Conservation (phyloP, 768 basidiomycete genomes). For the Gloeophyllum trabeum region DNA sequence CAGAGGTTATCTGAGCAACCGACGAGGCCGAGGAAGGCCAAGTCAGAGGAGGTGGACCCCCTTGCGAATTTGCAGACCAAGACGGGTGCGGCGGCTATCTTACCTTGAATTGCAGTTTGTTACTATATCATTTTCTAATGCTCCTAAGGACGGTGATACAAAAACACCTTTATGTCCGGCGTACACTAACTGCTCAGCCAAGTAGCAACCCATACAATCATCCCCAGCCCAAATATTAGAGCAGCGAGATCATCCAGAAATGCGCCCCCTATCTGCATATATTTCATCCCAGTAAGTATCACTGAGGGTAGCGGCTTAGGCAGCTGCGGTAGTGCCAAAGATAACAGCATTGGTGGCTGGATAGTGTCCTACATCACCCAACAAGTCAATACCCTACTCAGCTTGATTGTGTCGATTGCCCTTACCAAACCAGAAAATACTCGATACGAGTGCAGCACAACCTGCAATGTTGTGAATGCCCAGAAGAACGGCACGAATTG, state of each 20-base stretch:
- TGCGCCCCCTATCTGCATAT: conserved; percentile 53
- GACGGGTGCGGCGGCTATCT: conserved; percentile 12
- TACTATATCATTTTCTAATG: background rate
- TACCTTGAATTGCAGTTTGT: conserved; percentile 4
- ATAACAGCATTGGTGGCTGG: conserved; percentile 46
- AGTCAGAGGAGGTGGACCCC: background rate
- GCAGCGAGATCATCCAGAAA: conserved; percentile 67
- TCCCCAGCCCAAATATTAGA: conserved; percentile 59
- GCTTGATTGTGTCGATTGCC: conserved; percentile 4
- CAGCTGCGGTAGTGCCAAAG: conserved; percentile 50
- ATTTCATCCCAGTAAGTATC: conserved; percentile 54
- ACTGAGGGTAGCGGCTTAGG: conserved; percentile 52
- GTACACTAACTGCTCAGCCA: background rate
- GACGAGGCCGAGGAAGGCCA: background rate
- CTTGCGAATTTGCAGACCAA: background rate
- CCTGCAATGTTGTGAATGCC: conserved; percentile 66
- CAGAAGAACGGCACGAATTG: conserved; percentile 77
- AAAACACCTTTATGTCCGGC: background rate
- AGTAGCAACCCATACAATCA: conserved; percentile 21
- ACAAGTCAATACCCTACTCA: background rate
- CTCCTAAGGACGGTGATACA: no score
- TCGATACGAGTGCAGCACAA: conserved; percentile 59
- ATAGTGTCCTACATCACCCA: conserved; percentile 39
- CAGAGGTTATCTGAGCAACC: background rate
- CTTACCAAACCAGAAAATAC: conserved; percentile 63